phyloP scores from a whole-genome alignment of 441 rosid species.

The Gossypium aridum region DNA sequence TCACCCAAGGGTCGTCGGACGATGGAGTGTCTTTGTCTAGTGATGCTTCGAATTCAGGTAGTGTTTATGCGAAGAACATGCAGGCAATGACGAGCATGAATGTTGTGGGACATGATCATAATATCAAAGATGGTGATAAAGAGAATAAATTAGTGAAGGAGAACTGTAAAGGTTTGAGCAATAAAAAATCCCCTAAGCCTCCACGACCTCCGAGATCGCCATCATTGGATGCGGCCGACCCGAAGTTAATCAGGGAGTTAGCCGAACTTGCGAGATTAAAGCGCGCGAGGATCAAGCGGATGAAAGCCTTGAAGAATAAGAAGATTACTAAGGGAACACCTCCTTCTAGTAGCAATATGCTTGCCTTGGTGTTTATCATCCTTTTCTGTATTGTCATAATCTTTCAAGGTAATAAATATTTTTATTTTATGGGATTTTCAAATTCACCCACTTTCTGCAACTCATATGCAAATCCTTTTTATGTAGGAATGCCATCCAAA shows the following conservation, averaged over 20 bases:
- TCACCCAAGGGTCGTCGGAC: conserved; percentile 25
- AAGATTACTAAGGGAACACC: conserved; percentile 59
- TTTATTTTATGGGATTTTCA: not conserved
- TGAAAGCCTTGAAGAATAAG: conserved; percentile 80
- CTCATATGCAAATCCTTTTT: not conserved
- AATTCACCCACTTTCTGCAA: too few species aligned
- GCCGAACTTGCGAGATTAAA: conserved; percentile 80
- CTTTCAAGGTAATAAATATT: conserved; percentile 48
- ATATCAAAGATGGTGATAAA: not conserved
- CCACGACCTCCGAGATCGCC: conserved; percentile 91
- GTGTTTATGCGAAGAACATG: conserved; percentile 23
- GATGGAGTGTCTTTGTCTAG: conserved; percentile 25
- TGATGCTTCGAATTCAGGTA: conserved; percentile 14
- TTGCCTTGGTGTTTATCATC: conserved; percentile 60
- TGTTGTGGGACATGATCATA: conserved; percentile 18
- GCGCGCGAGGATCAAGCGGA: conserved; percentile 69
- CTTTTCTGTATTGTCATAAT: conserved; percentile 58
- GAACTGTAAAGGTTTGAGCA: conserved; percentile 48
- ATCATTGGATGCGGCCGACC: conserved; percentile 73
- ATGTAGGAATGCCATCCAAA: conserved; percentile 61
- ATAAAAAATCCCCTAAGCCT: conserved; percentile 62
- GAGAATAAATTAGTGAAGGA: conserved; percentile 43
- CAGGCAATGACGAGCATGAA: conserved; percentile 21
- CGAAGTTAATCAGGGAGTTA: conserved; percentile 70
- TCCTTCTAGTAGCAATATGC: conserved; percentile 38